Base-by-base conservation (phyloP, 805 yeast genomes). In the Candida corydali region DNA sequence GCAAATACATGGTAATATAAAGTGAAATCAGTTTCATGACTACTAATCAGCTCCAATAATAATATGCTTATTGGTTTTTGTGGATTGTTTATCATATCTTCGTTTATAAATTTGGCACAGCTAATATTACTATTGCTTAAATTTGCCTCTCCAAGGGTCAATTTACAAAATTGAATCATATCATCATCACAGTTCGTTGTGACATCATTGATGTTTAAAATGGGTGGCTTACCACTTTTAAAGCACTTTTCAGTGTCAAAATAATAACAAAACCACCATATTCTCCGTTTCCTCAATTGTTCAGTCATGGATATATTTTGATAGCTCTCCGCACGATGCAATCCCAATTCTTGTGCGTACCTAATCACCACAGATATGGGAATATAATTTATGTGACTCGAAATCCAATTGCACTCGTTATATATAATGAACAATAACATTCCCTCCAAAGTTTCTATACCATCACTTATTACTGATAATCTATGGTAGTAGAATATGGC, bases 401-500 rank as follows among this genome's bases (percentile, higher is more conserved):
- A 45, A 6, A 61, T 38, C 55, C 59, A 44, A 28, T 48, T 52
- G 9, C 49, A 49, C 39, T 55, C 69, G 24, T 69, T 54, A 41
- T 62, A 73, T 3, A 58, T 41, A 1, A 70, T 54, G 31, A 81
- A 51, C 17, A 80, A 46, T 17, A 82, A 43, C 8, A 78, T 56
- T 0, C 75, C 84, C 47, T 69, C 77, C 11, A 78, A 55, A 3
- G 79, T 69, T 26, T 57, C 57, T 0, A 74, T 35, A 8, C 80
- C 82, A 41, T 75, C 81, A 44, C 75, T 70, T 24, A 70, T 49
- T 2, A 74, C 59, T 4, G 71, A 55, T 6, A 77, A 51, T 41
- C 75, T 63, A 45, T 75, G 77, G 45, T 70, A 80, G 49, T 75
- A 80, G 47, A 56, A 73, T 17, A 78, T 51, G 0, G 79, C 56